These are phyloP conservation scores for Hypomontagnella submonticulosa DNA, from an alignment of 495 filamentous ascomycete species.

Conservation along the genomic window DNA sequence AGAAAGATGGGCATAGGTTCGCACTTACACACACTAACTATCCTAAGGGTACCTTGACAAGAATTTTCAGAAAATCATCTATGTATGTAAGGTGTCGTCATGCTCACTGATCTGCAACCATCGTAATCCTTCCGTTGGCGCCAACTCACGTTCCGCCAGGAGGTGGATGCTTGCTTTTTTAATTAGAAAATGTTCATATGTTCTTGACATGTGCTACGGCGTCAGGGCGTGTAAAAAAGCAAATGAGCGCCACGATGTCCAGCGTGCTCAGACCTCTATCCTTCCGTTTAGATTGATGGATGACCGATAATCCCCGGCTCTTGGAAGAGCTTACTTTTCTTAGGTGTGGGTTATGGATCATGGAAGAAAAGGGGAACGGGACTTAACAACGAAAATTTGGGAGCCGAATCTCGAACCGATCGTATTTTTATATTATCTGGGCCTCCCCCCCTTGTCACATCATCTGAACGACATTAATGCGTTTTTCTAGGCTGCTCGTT, in stretches of 20 bases:
- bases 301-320: conserved; percentile 29
- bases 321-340: conserved; percentile 38
- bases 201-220: conserved; percentile 17
- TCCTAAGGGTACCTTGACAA: neutral
- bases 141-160: conserved; percentile 20
- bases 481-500: neutral
- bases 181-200: conserved; percentile 30
- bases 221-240: no score
- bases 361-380: conserved; percentile 12
- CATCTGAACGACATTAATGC: conserved; percentile 10
- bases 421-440: neutral
- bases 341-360: conserved; percentile 9
- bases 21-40: neutral
- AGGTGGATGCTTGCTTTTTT: conserved; percentile 28
- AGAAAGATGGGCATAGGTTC: neutral
- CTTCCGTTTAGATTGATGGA: conserved; percentile 6
- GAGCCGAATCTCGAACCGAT: conserved; percentile 23
- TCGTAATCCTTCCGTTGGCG: conserved; percentile 30
- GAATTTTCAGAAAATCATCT: conserved; percentile 3
- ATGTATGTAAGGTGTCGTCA: conserved; percentile 35
- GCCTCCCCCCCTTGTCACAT: conserved; percentile 7
- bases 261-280: conserved; percentile 24
- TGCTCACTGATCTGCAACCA: conserved; percentile 26
- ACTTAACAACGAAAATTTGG: conserved; percentile 25
- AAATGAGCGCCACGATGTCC: conserved; percentile 5